phyloP scores from a whole-genome alignment of 345 rosid genomes.

The Tarenaya hassleriana region DNA sequence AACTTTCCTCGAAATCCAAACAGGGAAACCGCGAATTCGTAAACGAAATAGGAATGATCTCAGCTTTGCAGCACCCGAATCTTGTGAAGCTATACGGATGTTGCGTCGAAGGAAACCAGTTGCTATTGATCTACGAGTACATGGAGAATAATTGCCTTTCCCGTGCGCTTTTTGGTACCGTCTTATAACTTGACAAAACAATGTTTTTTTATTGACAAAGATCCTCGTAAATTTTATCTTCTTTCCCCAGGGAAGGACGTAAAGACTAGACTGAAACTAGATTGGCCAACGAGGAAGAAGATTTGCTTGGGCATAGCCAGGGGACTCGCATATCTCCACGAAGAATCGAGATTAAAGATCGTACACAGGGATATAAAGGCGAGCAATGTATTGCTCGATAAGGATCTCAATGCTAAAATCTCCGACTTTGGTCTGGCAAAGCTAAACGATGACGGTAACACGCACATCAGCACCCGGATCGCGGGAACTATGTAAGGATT shows the following conservation, averaged over 20 bases:
- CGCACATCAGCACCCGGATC: conserved; percentile 80
- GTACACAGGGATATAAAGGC: conserved; percentile 95
- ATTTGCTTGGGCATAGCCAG: conserved; percentile 68
- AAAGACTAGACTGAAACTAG: conserved; percentile 42
- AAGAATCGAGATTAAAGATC: conserved; percentile 72
- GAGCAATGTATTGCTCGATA: conserved; percentile 82
- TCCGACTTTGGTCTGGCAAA: conserved; percentile 93
- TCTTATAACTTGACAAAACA: too few species aligned
- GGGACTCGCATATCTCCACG: conserved; percentile 79
- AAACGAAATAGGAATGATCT: conserved; percentile 71
- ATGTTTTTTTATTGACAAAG: background rate
- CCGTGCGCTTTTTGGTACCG: conserved; percentile 59
- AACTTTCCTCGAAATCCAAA: conserved; percentile 59
- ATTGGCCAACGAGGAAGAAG: conserved; percentile 67
- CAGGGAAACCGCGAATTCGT: conserved; percentile 78
- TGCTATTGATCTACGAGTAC: conserved; percentile 63
- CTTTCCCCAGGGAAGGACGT: conserved; percentile 44
- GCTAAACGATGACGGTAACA: conserved; percentile 69
- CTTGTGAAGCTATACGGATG: conserved; percentile 70
- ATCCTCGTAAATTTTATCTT: too few species aligned
- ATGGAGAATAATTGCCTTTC: conserved; percentile 71
- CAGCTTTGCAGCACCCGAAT: conserved; percentile 74
- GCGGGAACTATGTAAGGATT: conserved; percentile 81
- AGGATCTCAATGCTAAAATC: conserved; percentile 73
- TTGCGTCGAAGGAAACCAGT: conserved; percentile 69